These are phyloP conservation scores for Paralagenidium karlingii DNA, from an alignment of 352 stramenopile genomes.

Conservation along the genomic window DNA sequence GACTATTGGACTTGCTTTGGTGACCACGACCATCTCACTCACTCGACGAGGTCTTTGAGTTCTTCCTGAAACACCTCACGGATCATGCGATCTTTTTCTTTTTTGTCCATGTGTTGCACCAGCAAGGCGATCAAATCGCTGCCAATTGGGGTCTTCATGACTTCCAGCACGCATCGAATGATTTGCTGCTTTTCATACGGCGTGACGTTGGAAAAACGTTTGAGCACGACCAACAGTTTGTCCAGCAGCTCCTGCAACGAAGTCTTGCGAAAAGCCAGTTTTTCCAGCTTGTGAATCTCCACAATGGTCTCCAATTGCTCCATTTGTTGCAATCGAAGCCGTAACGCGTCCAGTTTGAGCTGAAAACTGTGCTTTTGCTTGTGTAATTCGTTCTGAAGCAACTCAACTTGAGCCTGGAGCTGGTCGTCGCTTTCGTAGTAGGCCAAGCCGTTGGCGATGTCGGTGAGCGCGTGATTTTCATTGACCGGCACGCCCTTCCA, in stretches of 20 bases:
- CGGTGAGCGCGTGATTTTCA: constrained; percentile 31
- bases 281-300: constrained; percentile 32
- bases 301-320: too few species aligned
- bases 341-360: too few species aligned
- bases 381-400: too few species aligned
- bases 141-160: constrained; percentile 31
- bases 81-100: constrained; percentile 48
- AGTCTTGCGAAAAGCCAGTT: constrained; percentile 32
- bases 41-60: constrained; percentile 37
- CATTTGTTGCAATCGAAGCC: too few species aligned
- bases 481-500: constrained; percentile 11
- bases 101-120: constrained; percentile 29
- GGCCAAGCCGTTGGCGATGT: constrained; percentile 36
- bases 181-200: constrained; percentile 40
- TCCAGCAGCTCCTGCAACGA: constrained; percentile 27
- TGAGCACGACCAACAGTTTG: constrained; percentile 31
- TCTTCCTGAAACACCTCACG: constrained; percentile 36
- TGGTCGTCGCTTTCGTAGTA: constrained; percentile 44
- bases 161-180: constrained; percentile 27
- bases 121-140: constrained; percentile 28
- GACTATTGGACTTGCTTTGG: too few species aligned
- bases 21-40: too few species aligned
- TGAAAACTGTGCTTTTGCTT: too few species aligned
- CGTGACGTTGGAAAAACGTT: constrained; percentile 46
- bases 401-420: constrained; percentile 28